Evolutionary conservation across 1,139 yeast genomes (phyloP).

Genomic region (Yamadazyma dendronema): DNA sequence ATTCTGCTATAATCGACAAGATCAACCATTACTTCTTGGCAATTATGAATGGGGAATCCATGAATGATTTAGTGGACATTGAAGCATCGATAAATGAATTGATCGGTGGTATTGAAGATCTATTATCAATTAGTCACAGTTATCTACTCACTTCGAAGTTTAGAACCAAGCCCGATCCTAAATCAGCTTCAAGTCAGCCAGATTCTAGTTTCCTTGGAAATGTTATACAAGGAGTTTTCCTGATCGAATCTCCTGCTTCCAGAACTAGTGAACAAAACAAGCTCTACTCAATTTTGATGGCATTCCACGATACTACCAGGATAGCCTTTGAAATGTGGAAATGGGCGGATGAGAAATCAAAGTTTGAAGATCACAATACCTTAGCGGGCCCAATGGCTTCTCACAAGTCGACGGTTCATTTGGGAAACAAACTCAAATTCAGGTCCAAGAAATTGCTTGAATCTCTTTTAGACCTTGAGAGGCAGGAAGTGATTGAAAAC

Average conservation of each 20-base stretch:
- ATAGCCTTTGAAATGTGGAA: constrained; percentile 66
- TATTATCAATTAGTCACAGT: constrained; percentile 61
- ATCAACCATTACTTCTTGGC: constrained; percentile 35
- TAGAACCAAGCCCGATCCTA: constrained; percentile 18
- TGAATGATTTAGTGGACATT: constrained; percentile 27
- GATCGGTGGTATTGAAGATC: constrained; percentile 64
- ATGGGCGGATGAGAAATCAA: constrained; percentile 61
- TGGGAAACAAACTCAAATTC: constrained; percentile 68
- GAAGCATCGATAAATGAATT: constrained; percentile 52
- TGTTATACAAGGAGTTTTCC: constrained; percentile 85
- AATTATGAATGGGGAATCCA: constrained; percentile 13
- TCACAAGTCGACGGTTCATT: constrained; percentile 51
- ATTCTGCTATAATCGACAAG: constrained; percentile 50
- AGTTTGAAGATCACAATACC: constrained; percentile 9
- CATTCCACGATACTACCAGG: constrained; percentile 61
- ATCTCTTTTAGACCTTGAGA: constrained; percentile 65
- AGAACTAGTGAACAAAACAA: constrained; percentile 55
- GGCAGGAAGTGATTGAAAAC: constrained; percentile 70
- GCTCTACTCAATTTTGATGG: constrained; percentile 53
- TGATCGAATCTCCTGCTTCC: constrained; percentile 67
- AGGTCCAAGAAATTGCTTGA: constrained; percentile 69
- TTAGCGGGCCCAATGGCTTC: constrained; percentile 14
- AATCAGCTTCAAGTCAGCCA: constrained; percentile 20
- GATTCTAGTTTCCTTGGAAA: constrained; percentile 59
- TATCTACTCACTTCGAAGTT: constrained; percentile 42